Conservation (phyloP, 169 alveolate species). For the Plasmodium adleri region DNA sequence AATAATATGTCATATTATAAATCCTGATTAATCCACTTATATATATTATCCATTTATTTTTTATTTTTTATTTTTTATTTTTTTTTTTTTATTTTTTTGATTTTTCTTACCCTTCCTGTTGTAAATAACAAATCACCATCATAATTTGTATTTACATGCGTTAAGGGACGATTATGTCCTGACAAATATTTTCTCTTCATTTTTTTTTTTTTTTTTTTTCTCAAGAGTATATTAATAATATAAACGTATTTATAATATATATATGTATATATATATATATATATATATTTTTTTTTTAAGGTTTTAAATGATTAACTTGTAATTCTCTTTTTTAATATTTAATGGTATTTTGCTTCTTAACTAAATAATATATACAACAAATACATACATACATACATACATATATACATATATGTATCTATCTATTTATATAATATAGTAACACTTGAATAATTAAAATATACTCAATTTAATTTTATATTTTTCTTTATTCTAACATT, state of each 20-base stretch:
- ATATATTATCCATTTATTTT: background rate
- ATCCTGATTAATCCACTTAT: background rate
- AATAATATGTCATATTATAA: background rate
- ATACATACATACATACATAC: too few relatives aligned
- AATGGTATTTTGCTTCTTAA: too few relatives aligned
- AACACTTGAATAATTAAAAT: too few relatives aligned
- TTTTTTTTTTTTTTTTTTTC: background rate
- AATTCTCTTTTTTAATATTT: too few relatives aligned
- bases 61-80: too few relatives aligned
- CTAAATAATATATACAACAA: too few relatives aligned
- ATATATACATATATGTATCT: too few relatives aligned
- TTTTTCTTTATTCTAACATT: background rate
- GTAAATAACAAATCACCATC: slow-evolving; percentile 93
- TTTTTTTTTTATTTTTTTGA: background rate
- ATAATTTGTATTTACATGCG: slow-evolving; percentile 90
- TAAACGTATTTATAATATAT: background rate
- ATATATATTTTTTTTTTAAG: background rate
- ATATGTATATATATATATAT: background rate
- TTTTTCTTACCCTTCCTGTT: slow-evolving; percentile 90
- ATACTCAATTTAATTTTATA: background rate
- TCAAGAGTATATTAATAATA: background rate
- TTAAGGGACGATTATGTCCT: slow-evolving; percentile 93
- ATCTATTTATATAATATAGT: too few relatives aligned
- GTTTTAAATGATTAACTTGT: background rate
- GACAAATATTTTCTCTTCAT: slow-evolving; percentile 90